A percentile compares a stretch with the other conserved stretches of the same genome.
phyloP scores from a whole-genome alignment of 805 yeast genomes.

The Candida chilensis region DNA sequence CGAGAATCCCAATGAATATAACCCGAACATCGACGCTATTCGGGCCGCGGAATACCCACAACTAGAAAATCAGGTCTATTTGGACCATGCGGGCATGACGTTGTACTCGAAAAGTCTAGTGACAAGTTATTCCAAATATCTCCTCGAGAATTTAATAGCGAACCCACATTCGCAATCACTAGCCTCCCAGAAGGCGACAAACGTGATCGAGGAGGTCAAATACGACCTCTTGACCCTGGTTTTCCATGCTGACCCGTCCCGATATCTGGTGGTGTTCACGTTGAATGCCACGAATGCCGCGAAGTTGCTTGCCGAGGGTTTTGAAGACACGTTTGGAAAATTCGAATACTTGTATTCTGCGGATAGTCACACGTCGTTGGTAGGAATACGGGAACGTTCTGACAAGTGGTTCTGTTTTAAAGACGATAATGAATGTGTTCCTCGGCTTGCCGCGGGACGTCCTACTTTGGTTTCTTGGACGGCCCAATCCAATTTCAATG shows the following conservation, averaged over 20 bases:
- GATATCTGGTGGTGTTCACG: slow-evolving; percentile 28
- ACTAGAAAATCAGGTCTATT: slow-evolving; percentile 11
- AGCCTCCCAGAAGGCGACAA: slow-evolving; percentile 16
- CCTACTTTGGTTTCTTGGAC: slow-evolving; percentile 25
- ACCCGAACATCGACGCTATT: too few species aligned
- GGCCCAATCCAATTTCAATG: slow-evolving; percentile 34
- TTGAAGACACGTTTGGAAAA: slow-evolving; percentile 10
- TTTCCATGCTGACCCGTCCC: slow-evolving; percentile 20
- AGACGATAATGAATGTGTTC: not conserved
- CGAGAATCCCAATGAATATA: too few species aligned
- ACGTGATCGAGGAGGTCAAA: slow-evolving; percentile 14
- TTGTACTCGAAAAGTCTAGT: slow-evolving; percentile 17
- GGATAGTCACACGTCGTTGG: slow-evolving; percentile 31
- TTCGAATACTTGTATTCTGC: slow-evolving; percentile 13
- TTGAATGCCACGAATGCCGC: slow-evolving; percentile 29
- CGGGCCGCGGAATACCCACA: slow-evolving; percentile 16
- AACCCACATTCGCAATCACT: slow-evolving; percentile 33
- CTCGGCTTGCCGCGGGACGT: not conserved
- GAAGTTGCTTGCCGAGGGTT: slow-evolving; percentile 18
- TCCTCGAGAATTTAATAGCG: slow-evolving; percentile 13
- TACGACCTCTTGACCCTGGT: slow-evolving; percentile 13
- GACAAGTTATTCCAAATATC: slow-evolving; percentile 8
- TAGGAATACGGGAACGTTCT: slow-evolving; percentile 23
- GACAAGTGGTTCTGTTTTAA: slow-evolving; percentile 5
- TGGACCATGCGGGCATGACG: slow-evolving; percentile 37